Percentiles rank a stretch among this genome's conserved stretches.
Evolutionary conservation across 768 basidiomycete species (phyloP).

Genomic region (Dentipellis fragilis): DNA sequence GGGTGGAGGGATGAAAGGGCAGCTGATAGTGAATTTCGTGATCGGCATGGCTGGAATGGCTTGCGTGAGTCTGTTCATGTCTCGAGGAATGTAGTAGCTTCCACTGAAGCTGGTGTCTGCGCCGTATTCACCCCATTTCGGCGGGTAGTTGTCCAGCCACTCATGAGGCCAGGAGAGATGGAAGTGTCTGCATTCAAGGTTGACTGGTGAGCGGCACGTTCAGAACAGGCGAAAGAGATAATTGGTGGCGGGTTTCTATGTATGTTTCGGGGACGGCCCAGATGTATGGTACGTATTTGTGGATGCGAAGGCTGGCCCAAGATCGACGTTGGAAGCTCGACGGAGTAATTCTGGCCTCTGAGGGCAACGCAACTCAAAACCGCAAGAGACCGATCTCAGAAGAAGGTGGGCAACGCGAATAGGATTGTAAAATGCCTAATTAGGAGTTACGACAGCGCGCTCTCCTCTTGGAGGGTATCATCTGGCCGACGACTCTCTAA

Average conservation of each 20-base stretch:
- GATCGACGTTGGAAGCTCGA: too few relatives aligned
- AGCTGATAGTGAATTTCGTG: slow-evolving; percentile 19
- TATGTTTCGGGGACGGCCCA: background rate
- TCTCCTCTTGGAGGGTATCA: too few relatives aligned
- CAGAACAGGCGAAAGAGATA: background rate
- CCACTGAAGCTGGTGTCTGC: slow-evolving; percentile 15
- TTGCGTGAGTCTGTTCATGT: slow-evolving; percentile 17
- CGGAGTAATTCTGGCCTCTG: too few relatives aligned
- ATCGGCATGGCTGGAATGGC: slow-evolving; percentile 22
- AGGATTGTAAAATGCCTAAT: too few relatives aligned
- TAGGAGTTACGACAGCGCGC: too few relatives aligned
- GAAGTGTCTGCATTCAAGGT: slow-evolving; percentile 19
- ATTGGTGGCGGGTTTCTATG: background rate
- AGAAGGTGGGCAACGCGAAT: too few relatives aligned
- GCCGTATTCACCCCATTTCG: slow-evolving; percentile 21
- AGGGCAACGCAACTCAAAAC: too few relatives aligned
- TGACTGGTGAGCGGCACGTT: background rate
- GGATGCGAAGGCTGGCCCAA: too few relatives aligned
- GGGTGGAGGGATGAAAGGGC: slow-evolving; percentile 23
- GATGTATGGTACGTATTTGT: background rate
- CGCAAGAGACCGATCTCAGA: too few relatives aligned
- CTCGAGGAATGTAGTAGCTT: slow-evolving; percentile 20
- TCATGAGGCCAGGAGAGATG: slow-evolving; percentile 26
- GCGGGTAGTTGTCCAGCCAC: slow-evolving; percentile 26
- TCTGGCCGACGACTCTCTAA: too few relatives aligned